Evolutionary conservation across 1,284 basidiomycete genomes (phyloP), one percentile per base, ranked within the genome.

Genomic region (Prillingera fragicola): DNA sequence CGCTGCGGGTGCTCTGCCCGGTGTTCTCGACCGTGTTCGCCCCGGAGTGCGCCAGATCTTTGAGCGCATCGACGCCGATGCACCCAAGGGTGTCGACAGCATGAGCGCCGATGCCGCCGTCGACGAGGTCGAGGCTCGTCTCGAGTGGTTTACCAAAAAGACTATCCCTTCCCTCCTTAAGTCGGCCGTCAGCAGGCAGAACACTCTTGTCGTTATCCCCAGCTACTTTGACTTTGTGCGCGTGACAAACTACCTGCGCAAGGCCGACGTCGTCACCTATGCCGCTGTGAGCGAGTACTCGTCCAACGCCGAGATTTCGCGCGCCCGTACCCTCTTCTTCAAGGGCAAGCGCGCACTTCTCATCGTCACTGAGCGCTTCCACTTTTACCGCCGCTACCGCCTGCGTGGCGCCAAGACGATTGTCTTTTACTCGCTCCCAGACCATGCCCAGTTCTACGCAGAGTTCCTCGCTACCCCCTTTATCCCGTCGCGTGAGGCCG

Each of bases 161-260:
- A 75, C 90, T 12, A 74, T 97, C 3, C 87, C 91, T 3, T 65
- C 76, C 7, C 72, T 96, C 12, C 73, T 90, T 37, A 91, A 89
- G 67, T 94, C 91, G 1, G 95, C 94, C 0, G 85, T 97, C 4
- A 84, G 87, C 65, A 85, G 89, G 54, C 77, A 82, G 29, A 88
- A 91, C 63, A 90, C 90, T 0, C 78, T 85, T 43, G 78, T 98
- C 57, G 86, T 97, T 59, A 76, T 99, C 9, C 91, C 95, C 0
- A 91, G 87, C 0, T 97, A 94, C 51, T 95, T 96, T 63, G 95
- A 98, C 73, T 98, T 95, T 70, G 87, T 97, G 41, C 80, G 89
- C 10, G 75, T 99, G 4, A 84, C 88, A 45, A 88, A 91, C 55
- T 77, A 87, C 66, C 83, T 99, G 67, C 79, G 82, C 41, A 87